Evolutionary conservation across 208 protist genomes (phyloP), one percentile per base, ranked within the genome.

Genomic region (Trypanosoma congolense): DNA sequence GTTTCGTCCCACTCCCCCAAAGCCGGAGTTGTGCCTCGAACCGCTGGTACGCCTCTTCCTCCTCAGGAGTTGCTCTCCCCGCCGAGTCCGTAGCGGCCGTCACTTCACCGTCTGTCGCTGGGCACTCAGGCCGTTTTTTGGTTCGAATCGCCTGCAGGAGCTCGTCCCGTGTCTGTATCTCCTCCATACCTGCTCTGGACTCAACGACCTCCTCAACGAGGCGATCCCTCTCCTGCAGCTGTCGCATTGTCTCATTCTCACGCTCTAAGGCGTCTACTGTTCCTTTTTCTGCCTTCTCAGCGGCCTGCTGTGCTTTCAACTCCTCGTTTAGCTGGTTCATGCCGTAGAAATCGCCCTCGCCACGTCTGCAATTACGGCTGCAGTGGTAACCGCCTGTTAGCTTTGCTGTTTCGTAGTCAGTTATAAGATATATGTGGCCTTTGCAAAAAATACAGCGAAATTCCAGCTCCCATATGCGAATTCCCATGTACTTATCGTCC

Each of bases 361-460:
- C 75, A 28, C 83, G 77, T 54, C 66, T 69, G 55, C 83, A 92
- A 40, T 74, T 74, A 22, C 66, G 61, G 16, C 47, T 75, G 61
- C 83, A 92, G 46, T 76, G 71, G 65, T 92, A 92, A 10, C 83
- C 83, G 43, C 83, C 83, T 43, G 83, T 92, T 8, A 82, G 53
- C 67, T 92, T 92, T 5, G 83, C 69, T 3, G 83, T 92, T 50
- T 83, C 77, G 3, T 79, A 79, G 59, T 88, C 84, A 24, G 84
- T 92, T 35, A 36, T 73, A 21, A 92, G 67, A 44, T 78, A 87
- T 38, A 83, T 80, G 56, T 75, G 71, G 2, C 52, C 62, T 19
- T 84, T 65, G 57, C 83, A 92, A 54, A 79, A 88, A 8, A 77
- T 82, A 33, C 83, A 92, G 49, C 73, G 70, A 28, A 87, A 83